These are phyloP conservation scores for Corymbia calophylla DNA, from an alignment of 441 rosid genomes.

Conservation along the genomic window DNA sequence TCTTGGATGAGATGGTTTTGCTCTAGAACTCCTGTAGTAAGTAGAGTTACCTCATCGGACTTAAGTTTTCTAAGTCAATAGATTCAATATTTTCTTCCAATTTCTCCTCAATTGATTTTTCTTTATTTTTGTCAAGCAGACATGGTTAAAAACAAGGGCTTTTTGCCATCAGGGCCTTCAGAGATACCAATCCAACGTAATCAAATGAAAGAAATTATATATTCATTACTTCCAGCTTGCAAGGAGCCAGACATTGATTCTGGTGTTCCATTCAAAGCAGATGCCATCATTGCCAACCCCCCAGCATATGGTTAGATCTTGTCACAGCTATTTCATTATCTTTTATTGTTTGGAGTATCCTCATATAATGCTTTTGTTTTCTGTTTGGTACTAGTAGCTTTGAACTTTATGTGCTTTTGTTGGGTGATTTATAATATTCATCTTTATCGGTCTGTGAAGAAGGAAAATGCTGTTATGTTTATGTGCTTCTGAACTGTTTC, in stretches of 20 bases:
- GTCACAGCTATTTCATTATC: not conserved
- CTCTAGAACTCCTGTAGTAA: not conserved
- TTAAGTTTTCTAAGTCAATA: not conserved
- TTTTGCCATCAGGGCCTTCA: constrained; percentile 96
- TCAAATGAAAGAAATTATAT: constrained; percentile 85
- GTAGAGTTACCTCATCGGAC: not conserved
- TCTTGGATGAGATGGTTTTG: not conserved
- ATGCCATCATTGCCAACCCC: constrained; percentile 98
- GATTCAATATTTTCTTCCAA: not conserved
- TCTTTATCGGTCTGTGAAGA: not conserved
- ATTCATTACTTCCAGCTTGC: constrained; percentile 93
- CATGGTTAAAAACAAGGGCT: constrained; percentile 99
- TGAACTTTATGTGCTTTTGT: not conserved
- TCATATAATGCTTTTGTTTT: not conserved
- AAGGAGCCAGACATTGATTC: constrained; percentile 88
- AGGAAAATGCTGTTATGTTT: not conserved
- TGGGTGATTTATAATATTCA: not conserved
- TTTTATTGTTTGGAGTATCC: not conserved
- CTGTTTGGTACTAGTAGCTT: not conserved
- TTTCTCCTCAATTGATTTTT: not conserved
- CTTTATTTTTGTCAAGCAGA: constrained; percentile 46
- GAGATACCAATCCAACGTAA: constrained; percentile 87
- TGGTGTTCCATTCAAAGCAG: constrained; percentile 77
- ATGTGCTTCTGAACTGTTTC: not conserved
- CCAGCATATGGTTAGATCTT: constrained; percentile 80